phyloP scores from a whole-genome alignment of 148 eudicot species.

The Rheum nobile region DNA sequence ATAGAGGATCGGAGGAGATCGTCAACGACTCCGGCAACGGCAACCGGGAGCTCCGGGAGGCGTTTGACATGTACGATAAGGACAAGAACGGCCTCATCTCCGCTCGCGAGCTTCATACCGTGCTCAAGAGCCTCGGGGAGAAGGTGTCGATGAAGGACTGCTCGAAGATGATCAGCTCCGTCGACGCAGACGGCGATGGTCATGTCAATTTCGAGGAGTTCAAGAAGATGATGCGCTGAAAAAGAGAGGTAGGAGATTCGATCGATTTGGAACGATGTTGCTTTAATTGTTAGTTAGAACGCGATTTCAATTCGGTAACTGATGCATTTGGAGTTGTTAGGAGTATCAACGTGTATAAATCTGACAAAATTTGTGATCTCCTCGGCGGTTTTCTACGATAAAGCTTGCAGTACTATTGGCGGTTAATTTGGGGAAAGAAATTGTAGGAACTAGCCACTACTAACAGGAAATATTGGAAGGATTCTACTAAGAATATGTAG shows the following conservation, averaged over 20 bases:
- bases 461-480: background rate
- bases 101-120: conserved; percentile 44
- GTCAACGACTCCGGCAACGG: conserved; percentile 17
- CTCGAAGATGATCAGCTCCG: conserved; percentile 44
- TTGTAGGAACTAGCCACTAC: background rate
- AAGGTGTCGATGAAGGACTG: conserved; percentile 44
- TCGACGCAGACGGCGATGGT: conserved; percentile 75
- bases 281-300: background rate
- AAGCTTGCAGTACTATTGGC: background rate
- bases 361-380: background rate
- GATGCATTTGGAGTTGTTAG: background rate
- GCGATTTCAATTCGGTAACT: background rate
- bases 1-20: conserved; percentile 23
- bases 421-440: background rate
- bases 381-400: background rate
- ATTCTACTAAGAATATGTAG: background rate
- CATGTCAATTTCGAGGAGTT: conserved; percentile 71
- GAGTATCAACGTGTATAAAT: background rate
- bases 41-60: conserved; percentile 46
- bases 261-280: background rate
- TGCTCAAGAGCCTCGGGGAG: conserved; percentile 54
- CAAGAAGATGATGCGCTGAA: conserved; percentile 70
- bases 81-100: conserved; percentile 65
- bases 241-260: background rate
- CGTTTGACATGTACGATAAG: conserved; percentile 55